Evolutionary conservation across 2,329 filamentous ascomycete species (phyloP), one percentile per base, ranked within the genome.

Genomic region (Didymella sp.): DNA sequence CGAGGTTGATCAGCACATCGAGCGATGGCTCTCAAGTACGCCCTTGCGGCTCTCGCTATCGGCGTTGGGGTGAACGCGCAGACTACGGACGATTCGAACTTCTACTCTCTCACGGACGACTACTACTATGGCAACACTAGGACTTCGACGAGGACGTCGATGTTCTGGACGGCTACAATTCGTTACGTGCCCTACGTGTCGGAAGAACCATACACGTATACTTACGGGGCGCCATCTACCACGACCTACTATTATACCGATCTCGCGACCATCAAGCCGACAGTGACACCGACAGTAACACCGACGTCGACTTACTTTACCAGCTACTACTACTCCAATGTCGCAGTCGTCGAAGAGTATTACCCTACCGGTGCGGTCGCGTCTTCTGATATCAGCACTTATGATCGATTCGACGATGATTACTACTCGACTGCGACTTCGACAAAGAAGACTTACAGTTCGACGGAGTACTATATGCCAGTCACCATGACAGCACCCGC

Each of bases 401-500:
- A 51, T 15, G 48, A 59, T 6, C 58, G 61, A 25, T 59, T 63
- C 15, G 48, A 64, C 17, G 46, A 44, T 15, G 33, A 37, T 17
- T 37, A 37, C 7, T 41, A 44, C 6, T 50, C 62, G 9, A 59
- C 56, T 4, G 46, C 57, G 5, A 31, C 50, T 1, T 44, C 60
- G 11, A 58, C 56, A 19, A 60, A 42, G 2, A 45, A 51, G 3
- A 60, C 51, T 1, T 56, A 38, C 6, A 63, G 53, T 4, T 43
- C 45, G 7, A 67, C 62, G 7, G 33, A 56, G 3, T 71, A 66
- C 42, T 61, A 45, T 13, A 74, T 74, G 72, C 61, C 60, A 2
- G 70, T 73, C 1, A 73, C 70, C 3, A 70, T 69, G 58, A 73
- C 70, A 4, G 67, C 70, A 3, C 72, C 72, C 11, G 37, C 68